Base-by-base conservation (phyloP, 768 basidiomycete species). In the Rhodosporidiobolus odoratus region DNA sequence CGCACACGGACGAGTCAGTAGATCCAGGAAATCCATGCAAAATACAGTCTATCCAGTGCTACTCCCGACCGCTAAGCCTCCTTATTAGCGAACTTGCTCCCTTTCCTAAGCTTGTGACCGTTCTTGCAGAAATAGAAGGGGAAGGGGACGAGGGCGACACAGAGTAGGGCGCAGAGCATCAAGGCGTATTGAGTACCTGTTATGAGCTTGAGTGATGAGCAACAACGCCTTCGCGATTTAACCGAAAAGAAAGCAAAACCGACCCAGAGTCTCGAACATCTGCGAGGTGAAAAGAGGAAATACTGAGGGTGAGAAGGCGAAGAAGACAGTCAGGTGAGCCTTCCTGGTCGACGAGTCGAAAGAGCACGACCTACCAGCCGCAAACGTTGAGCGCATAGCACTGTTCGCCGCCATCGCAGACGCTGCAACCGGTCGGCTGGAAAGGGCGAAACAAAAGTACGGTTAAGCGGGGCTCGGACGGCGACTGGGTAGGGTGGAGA, bases 401-500 rank as follows among this genome's bases (percentile, higher is more conserved):
- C 80, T 79, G 77, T 92, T 92, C 79, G 86, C 84, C 0, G 89
- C 85, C 76, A 88, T 83, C 0, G 89, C 88, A 52, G 85, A 86
- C 3, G 85, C 83, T 0, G 85, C 84, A 45, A 84, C 80, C 3
- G 84, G 83, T 19, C 84, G 81, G 73, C 52, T 54, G 30, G 10
- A 13, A 45, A 12, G 43, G 27, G 30, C 30, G 52, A 34, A 27
- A 34, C 8, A 25, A 19, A 34, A 32, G n/a, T n/a, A n/a, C n/a
- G n/a, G n/a, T n/a, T n/a, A n/a, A n/a, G n/a, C n/a, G n/a, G n/a
- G n/a, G n/a, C n/a, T n/a, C n/a, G n/a, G n/a, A n/a, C n/a, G n/a
- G n/a, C n/a, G n/a, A n/a, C n/a, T n/a, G n/a, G n/a, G n/a, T n/a
- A n/a, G n/a, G n/a, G n/a, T 8, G 52, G 10, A 34, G 15, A 21